Conservation (phyloP, 176 grass and related monocot genomes). For the Phoenix dactylifera region DNA sequence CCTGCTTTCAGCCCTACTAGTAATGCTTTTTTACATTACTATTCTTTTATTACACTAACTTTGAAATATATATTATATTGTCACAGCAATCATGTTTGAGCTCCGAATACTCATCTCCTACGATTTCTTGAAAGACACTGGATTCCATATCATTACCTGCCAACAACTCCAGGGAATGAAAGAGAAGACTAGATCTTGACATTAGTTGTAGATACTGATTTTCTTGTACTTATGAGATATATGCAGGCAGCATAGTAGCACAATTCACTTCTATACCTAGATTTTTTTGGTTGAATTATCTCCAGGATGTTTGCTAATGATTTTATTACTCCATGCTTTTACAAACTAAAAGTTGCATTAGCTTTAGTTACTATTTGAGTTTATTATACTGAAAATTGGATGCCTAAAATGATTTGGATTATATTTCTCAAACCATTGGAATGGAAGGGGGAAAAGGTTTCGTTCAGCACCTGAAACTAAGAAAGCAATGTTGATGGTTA, state of each 20-base stretch:
- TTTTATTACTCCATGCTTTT: too few species aligned
- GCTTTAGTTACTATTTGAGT: too few species aligned
- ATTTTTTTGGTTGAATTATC: background rate
- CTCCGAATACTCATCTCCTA: slow-evolving; percentile 52
- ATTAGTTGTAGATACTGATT: slow-evolving; percentile 67
- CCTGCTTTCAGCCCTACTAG: too few species aligned
- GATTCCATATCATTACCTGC: slow-evolving; percentile 84
- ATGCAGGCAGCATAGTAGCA: slow-evolving; percentile 58
- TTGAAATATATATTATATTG: background rate
- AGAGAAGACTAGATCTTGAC: slow-evolving; percentile 66
- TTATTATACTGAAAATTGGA: too few species aligned
- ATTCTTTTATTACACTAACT: background rate
- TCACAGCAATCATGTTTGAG: slow-evolving; percentile 73
- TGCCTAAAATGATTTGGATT: too few species aligned
- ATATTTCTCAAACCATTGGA: too few species aligned
- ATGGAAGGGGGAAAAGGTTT: too few species aligned
- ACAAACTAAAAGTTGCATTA: too few species aligned
- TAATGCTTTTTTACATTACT: background rate
- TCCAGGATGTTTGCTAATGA: too few species aligned
- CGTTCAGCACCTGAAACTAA: too few species aligned
- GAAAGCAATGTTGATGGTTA: too few species aligned
- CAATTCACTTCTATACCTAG: too few species aligned
- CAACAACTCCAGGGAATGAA: slow-evolving; percentile 53
- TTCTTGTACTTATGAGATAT: slow-evolving; percentile 87
- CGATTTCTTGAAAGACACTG: slow-evolving; percentile 74